These are phyloP conservation scores for Phytopythium chamaehyphon DNA, from an alignment of 352 stramenopile genomes.

Conservation along the genomic window DNA sequence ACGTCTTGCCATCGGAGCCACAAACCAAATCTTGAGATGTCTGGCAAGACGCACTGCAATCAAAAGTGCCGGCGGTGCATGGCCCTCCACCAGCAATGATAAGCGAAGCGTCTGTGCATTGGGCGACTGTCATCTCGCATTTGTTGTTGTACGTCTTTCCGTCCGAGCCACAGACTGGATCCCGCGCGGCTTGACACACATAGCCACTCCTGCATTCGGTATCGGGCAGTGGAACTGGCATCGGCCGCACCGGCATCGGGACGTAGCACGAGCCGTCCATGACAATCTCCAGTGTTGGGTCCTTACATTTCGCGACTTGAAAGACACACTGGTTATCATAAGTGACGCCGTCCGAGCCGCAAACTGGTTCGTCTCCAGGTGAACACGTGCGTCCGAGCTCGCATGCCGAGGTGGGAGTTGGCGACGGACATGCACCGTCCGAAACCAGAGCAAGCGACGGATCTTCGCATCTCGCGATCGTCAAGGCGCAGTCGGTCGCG, in stretches of 20 bases:
- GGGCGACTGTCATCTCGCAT: slow-evolving; percentile 33
- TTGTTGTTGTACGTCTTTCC: slow-evolving; percentile 49
- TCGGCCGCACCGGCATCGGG: no score
- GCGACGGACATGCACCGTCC: background rate
- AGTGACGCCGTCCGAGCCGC: slow-evolving; percentile 15
- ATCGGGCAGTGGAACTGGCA: no score
- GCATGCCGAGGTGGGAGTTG: background rate
- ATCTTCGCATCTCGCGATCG: no score
- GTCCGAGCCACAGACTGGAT: slow-evolving; percentile 26
- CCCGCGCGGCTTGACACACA: slow-evolving; percentile 27
- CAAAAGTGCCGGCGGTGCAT: slow-evolving; percentile 1
- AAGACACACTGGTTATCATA: slow-evolving; percentile 18
- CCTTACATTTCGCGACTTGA: slow-evolving; percentile 7
- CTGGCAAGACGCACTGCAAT: no score
- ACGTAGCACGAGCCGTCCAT: slow-evolving; percentile 16
- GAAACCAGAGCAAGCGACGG: no score
- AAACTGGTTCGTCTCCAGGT: slow-evolving; percentile 12
- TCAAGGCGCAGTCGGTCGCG: no score
- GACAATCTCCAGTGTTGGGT: slow-evolving; percentile 6
- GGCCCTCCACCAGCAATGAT: background rate
- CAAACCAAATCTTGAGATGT: slow-evolving; percentile 17
- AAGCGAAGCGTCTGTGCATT: slow-evolving; percentile 24
- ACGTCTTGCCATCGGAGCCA: slow-evolving; percentile 25
- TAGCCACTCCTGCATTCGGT: background rate
- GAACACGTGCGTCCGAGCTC: background rate